phyloP scores from a whole-genome alignment of 441 rosid species.

The Pelargonium myrrhifolium region DNA sequence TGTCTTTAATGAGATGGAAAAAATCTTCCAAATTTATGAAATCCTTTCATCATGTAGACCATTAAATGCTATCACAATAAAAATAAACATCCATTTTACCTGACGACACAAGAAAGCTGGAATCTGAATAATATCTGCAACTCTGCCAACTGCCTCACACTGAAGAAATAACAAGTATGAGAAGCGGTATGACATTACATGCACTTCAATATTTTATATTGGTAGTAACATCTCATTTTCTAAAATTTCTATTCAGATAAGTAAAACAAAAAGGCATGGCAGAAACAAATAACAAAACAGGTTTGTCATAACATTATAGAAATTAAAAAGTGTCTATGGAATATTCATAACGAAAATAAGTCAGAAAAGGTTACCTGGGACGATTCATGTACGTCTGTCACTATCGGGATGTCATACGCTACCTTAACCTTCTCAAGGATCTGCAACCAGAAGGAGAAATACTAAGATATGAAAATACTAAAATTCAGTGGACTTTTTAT shows the following conservation, averaged over 20 bases:
- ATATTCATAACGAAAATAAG: neutral
- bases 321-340: neutral
- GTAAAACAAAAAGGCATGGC: neutral
- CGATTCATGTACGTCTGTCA: constrained; percentile 83
- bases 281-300: neutral
- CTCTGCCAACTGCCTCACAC: constrained; percentile 78
- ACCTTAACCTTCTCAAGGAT: constrained; percentile 82
- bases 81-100: constrained; percentile 33
- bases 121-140: constrained; percentile 83
- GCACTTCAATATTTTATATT: neutral
- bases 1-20: constrained; percentile 4
- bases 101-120: constrained; percentile 96
- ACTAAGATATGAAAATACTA: neutral
- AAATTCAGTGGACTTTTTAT: neutral
- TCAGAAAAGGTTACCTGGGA: constrained; percentile 43
- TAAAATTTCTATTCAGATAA: no score
- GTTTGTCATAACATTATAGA: neutral
- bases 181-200: constrained; percentile 15
- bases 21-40: neutral
- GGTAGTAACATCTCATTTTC: no score
- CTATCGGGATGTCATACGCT: constrained; percentile 64
- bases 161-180: constrained; percentile 25
- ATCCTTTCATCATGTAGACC: neutral
- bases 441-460: constrained; percentile 31
- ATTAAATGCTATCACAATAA: neutral